phyloP scores from a whole-genome alignment of 768 basidiomycete genomes.

The Albatrellus ellisii region DNA sequence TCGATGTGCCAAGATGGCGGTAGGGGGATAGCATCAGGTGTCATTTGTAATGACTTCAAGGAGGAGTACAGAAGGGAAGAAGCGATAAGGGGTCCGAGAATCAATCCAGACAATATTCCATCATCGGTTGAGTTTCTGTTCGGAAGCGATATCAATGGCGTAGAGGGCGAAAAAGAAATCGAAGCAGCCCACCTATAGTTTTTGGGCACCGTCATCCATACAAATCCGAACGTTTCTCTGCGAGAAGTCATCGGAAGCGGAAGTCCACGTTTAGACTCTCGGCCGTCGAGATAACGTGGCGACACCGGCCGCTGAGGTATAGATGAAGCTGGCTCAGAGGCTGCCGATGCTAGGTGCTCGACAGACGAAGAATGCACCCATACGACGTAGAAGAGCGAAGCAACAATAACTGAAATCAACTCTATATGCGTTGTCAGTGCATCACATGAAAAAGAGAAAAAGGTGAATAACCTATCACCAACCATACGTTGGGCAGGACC shows the following conservation, averaged over 20 bases:
- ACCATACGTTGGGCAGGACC: conserved; percentile 5
- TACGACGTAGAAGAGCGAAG: conserved; percentile 9
- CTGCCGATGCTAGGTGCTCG: conserved; percentile 1
- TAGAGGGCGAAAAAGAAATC: background rate
- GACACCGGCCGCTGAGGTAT: background rate
- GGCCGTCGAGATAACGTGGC: conserved; percentile 27
- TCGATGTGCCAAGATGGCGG: conserved; percentile 73
- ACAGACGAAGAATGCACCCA: conserved; percentile 10
- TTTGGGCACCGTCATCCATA: conserved; percentile 88
- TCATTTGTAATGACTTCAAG: conserved; percentile 21
- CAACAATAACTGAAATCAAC: conserved; percentile 9
- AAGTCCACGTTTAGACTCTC: conserved; percentile 25
- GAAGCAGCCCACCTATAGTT: conserved; percentile 64
- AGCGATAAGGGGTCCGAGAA: conserved; percentile 75
- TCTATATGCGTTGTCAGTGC: no score
- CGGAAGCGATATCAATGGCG: conserved; percentile 3
- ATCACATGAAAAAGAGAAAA: no score
- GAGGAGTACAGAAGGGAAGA: conserved; percentile 49
- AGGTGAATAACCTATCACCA: conserved; percentile 9
- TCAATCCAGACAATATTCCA: conserved; percentile 70
- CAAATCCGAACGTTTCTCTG: conserved; percentile 49
- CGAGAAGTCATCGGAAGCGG: conserved; percentile 17
- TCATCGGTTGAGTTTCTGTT: conserved; percentile 71
- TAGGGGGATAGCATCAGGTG: conserved; percentile 21
- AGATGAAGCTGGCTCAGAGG: background rate